phyloP scores from a whole-genome alignment of 1,284 basidiomycete species.

The Rhodotorula sp. region DNA sequence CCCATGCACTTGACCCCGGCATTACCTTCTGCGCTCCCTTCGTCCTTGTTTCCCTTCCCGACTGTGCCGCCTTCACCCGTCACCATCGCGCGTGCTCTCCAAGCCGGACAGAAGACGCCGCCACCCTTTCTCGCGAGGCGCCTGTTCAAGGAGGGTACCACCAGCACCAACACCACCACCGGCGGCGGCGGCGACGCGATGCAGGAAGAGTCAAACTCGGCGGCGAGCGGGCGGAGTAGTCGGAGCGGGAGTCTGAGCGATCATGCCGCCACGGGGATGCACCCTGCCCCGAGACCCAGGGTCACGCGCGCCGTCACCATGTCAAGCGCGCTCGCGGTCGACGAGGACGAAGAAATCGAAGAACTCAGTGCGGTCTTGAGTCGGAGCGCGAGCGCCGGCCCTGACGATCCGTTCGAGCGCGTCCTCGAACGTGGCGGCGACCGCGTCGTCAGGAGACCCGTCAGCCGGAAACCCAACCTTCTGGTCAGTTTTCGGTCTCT shows the following conservation, averaged over 20 bases:
- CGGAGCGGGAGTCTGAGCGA: slow-evolving; percentile 21
- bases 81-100: slow-evolving; percentile 27
- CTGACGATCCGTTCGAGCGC: slow-evolving; percentile 7
- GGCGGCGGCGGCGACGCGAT: slow-evolving; percentile 5
- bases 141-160: slow-evolving; percentile 27
- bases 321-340: slow-evolving; percentile 11
- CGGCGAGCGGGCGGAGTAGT: slow-evolving; percentile 20
- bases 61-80: slow-evolving; percentile 32
- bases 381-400: slow-evolving; percentile 25
- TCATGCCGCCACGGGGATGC: background rate
- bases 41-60: background rate
- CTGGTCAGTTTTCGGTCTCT: slow-evolving; percentile 18
- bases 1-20: background rate
- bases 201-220: slow-evolving; percentile 14
- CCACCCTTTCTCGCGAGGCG: slow-evolving; percentile 35
- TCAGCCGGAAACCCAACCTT: slow-evolving; percentile 34
- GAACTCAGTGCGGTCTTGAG: slow-evolving; percentile 16
- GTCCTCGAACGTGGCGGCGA: too few species aligned
- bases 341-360: slow-evolving; percentile 28
- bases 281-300: background rate
- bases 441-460: slow-evolving; percentile 23
- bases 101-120: slow-evolving; percentile 30
- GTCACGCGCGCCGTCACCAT: background rate
- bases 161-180: too few species aligned
- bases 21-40: background rate